Conservation (phyloP, 352 stramenopile genomes). For the Chrysophaeum taylorii region DNA sequence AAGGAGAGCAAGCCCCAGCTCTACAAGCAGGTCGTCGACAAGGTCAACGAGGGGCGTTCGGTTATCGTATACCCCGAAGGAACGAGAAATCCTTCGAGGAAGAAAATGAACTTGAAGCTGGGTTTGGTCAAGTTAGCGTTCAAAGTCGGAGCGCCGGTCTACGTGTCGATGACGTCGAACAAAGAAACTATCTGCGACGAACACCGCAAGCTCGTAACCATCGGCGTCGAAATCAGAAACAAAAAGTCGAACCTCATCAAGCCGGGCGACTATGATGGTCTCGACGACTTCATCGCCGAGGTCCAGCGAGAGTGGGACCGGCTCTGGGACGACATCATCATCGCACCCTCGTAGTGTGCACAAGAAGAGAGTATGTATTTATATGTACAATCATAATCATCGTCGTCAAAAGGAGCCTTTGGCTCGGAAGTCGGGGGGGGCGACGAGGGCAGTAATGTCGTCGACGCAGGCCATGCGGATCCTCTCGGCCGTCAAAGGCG, state of each 20-base stretch:
- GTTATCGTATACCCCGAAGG: constrained; percentile 15
- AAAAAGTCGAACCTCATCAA: background rate
- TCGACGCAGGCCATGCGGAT: constrained; percentile 57
- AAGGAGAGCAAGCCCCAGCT: background rate
- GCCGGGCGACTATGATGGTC: background rate
- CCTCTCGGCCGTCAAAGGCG: constrained; percentile 61
- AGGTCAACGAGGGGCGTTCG: background rate
- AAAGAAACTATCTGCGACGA: background rate
- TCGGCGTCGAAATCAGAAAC: background rate
- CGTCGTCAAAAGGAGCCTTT: no score
- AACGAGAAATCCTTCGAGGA: background rate
- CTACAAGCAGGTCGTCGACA: background rate
- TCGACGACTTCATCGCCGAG: background rate
- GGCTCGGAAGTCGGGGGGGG: no score
- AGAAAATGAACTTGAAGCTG: background rate
- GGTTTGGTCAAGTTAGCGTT: constrained; percentile 11
- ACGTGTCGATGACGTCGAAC: constrained; percentile 9
- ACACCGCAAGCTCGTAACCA: background rate
- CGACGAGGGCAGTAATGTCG: no score
- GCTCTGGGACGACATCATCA: no score
- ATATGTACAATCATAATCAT: no score
- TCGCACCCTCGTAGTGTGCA: no score
- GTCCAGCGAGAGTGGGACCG: no score
- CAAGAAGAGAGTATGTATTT: no score
- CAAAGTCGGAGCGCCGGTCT: background rate